Conservation (phyloP, 2,329 filamentous ascomycete species). For the Aureobasidium vineae region DNA sequence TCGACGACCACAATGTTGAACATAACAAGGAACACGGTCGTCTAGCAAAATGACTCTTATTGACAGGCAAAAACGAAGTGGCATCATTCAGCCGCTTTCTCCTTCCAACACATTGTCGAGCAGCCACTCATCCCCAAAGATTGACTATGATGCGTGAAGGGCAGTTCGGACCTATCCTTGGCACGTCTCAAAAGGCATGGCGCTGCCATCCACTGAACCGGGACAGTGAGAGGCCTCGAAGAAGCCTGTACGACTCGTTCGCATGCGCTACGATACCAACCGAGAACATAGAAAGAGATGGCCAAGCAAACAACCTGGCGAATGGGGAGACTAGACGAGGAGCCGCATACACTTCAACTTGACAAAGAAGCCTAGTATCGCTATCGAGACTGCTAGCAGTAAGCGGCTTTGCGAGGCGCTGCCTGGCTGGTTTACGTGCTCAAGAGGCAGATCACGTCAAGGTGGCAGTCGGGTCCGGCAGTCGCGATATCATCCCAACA, state of each 20-base stretch:
- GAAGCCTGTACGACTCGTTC: not conserved
- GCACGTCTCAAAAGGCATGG: not conserved
- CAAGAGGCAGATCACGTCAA: slow-evolving; percentile 4
- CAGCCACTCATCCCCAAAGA: not conserved
- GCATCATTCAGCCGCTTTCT: not conserved
- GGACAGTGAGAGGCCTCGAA: not conserved
- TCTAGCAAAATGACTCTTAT: no score
- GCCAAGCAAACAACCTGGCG: not conserved
- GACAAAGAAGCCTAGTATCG: not conserved
- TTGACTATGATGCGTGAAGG: not conserved
- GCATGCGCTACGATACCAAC: not conserved
- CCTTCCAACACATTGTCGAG: not conserved
- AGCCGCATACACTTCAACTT: not conserved
- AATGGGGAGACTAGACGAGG: not conserved
- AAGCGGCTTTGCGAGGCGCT: not conserved
- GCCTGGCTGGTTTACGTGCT: not conserved
- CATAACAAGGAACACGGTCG: no score
- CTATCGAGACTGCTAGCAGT: not conserved
- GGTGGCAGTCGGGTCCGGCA: not conserved
- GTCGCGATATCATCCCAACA: not conserved
- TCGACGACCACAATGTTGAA: no score
- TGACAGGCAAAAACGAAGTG: not conserved
- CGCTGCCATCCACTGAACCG: not conserved
- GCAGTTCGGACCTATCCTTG: not conserved
- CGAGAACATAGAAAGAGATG: not conserved